Evolutionary conservation across 768 basidiomycete species (phyloP).

Genomic region (Sarcodon sp.): DNA sequence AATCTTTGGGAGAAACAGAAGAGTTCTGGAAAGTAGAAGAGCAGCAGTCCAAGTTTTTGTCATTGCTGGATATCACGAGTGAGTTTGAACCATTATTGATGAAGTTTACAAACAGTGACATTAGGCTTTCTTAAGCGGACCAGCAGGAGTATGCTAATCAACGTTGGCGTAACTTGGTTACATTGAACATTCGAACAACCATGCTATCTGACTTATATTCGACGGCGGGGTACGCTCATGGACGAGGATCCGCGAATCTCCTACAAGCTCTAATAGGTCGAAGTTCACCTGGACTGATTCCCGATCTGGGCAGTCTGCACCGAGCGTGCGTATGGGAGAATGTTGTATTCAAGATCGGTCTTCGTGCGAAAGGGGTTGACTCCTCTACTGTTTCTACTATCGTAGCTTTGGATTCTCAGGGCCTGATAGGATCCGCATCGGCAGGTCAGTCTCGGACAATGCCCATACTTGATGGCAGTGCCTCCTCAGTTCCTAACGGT

Average conservation of each 20-base stretch:
- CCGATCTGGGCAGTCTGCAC: conserved; percentile 68
- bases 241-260: conserved; percentile 60
- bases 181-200: conserved; percentile 67
- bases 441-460: not conserved
- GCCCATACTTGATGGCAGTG: too few relatives aligned
- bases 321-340: conserved; percentile 82
- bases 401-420: not conserved
- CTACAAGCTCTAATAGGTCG: conserved; percentile 63
- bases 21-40: conserved; percentile 52
- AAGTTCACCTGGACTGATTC: conserved; percentile 49
- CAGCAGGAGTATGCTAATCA: conserved; percentile 39
- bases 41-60: conserved; percentile 48
- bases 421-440: conserved; percentile 11
- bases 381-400: not conserved
- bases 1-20: conserved; percentile 55
- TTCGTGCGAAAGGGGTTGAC: conserved; percentile 17
- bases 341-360: conserved; percentile 54
- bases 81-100: conserved; percentile 1
- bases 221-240: conserved; percentile 71
- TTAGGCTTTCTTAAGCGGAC: conserved; percentile 19
- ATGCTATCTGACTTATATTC: conserved; percentile 82
- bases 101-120: conserved; percentile 2
- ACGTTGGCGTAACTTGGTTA: conserved; percentile 60
- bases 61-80: conserved; percentile 46
- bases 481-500: too few relatives aligned